Percentiles rank a stretch among this genome's conserved stretches.
phyloP scores from a whole-genome alignment of 2,329 filamentous ascomycete genomes.

The Juglanconis sp. region DNA sequence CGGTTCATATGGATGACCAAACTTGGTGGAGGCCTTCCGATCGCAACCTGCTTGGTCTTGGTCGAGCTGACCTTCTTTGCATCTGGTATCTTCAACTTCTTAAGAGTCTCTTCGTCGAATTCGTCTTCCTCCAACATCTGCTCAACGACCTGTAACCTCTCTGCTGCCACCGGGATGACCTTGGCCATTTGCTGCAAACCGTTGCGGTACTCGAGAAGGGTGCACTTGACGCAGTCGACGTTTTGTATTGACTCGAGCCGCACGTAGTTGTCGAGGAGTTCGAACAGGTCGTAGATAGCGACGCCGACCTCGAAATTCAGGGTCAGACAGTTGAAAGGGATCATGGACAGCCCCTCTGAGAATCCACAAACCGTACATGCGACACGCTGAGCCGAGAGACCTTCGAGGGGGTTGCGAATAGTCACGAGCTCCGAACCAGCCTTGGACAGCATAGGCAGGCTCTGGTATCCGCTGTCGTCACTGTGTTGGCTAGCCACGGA shows the following conservation, averaged over 20 bases:
- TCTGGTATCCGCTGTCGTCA: conserved; percentile 57
- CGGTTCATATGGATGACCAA: conserved; percentile 87
- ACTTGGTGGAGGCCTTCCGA: conserved; percentile 77
- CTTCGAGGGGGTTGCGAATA: conserved; percentile 77
- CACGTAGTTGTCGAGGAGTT: conserved; percentile 81
- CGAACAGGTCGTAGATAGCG: conserved; percentile 65
- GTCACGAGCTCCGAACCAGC: conserved; percentile 32
- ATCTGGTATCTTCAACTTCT: conserved; percentile 63
- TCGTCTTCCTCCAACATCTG: conserved; percentile 74
- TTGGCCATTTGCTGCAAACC: conserved; percentile 50
- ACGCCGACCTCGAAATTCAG: conserved; percentile 69
- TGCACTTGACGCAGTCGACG: conserved; percentile 90
- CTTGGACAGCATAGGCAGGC: conserved; percentile 37
- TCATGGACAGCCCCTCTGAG: conserved; percentile 84
- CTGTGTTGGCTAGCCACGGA: conserved; percentile 46
- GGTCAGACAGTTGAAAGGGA: conserved; percentile 90
- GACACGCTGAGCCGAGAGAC: conserved; percentile 81
- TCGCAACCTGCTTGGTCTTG: conserved; percentile 85
- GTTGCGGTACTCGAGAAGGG: conserved; percentile 58
- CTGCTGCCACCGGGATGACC: conserved; percentile 45
- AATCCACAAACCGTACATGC: conserved; percentile 82
- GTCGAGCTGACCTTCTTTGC: conserved; percentile 71
- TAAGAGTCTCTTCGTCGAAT: conserved; percentile 68
- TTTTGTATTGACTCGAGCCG: conserved; percentile 81
- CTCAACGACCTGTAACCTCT: conserved; percentile 64